Evolutionary conservation across 805 yeast genomes (phyloP).

Genomic region (Saccharomycopsis lassenensis): DNA sequence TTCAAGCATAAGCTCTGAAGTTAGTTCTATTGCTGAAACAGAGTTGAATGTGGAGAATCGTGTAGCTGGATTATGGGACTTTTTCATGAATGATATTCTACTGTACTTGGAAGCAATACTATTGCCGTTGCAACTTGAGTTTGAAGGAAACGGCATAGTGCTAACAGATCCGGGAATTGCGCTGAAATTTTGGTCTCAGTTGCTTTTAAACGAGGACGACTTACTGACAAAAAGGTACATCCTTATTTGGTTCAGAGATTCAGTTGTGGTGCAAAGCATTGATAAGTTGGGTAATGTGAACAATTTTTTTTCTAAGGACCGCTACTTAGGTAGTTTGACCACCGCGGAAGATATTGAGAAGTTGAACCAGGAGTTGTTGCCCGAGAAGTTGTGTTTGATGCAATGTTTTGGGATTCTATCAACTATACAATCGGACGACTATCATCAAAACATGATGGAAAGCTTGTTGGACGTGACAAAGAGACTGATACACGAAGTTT

Average conservation of each 20-base stretch:
- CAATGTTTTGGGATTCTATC: slow-evolving; percentile 55
- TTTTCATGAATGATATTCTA: slow-evolving; percentile 42
- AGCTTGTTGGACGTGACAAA: slow-evolving; percentile 28
- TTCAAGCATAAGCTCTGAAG: background rate
- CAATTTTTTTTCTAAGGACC: slow-evolving; percentile 24
- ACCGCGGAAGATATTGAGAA: slow-evolving; percentile 24
- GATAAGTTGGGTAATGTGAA: slow-evolving; percentile 29
- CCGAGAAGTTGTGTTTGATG: slow-evolving; percentile 32
- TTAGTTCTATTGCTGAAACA: background rate
- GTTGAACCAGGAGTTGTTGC: slow-evolving; percentile 29
- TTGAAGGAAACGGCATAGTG: slow-evolving; percentile 24
- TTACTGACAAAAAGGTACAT: slow-evolving; percentile 31
- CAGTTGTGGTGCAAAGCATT: slow-evolving; percentile 41
- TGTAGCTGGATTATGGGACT: slow-evolving; percentile 42
- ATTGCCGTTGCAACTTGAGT: slow-evolving; percentile 45
- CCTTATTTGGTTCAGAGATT: slow-evolving; percentile 39
- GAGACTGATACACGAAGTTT: no score
- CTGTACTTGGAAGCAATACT: slow-evolving; percentile 52
- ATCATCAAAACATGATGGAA: slow-evolving; percentile 49
- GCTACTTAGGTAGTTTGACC: slow-evolving; percentile 25
- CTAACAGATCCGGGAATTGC: slow-evolving; percentile 24
- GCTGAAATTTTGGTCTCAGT: slow-evolving; percentile 19
- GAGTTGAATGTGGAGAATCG: slow-evolving; percentile 12
- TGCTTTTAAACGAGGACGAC: slow-evolving; percentile 16
- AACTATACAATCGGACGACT: slow-evolving; percentile 41